Evolutionary conservation across 2,329 filamentous ascomycete species (phyloP).

Genomic region (Diaporthe sp.): DNA sequence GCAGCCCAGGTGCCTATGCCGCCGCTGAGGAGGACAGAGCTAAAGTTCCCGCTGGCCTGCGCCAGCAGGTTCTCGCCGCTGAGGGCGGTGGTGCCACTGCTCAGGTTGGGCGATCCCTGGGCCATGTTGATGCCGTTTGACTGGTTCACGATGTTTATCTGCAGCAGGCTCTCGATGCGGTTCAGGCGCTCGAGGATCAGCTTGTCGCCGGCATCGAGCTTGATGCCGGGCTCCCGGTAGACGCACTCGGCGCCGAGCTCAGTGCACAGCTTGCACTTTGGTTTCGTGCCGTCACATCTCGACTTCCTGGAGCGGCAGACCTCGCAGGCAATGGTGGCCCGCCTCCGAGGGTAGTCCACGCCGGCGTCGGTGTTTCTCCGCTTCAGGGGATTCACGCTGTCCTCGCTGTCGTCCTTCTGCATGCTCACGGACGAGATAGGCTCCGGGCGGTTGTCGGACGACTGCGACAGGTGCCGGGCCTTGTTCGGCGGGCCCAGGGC

Average conservation of each 20-base stretch:
- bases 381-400: slow-evolving; percentile 71
- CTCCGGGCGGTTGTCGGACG: slow-evolving; percentile 63
- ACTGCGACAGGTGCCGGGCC: slow-evolving; percentile 67
- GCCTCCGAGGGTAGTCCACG: slow-evolving; percentile 73
- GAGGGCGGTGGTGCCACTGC: slow-evolving; percentile 70
- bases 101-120: slow-evolving; percentile 74
- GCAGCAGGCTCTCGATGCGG: slow-evolving; percentile 84
- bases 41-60: slow-evolving; percentile 59
- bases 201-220: slow-evolving; percentile 89
- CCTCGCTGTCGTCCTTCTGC: slow-evolving; percentile 63
- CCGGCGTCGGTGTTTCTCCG: slow-evolving; percentile 72
- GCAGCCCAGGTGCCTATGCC: slow-evolving; percentile 80
- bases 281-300: slow-evolving; percentile 82
- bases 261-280: slow-evolving; percentile 87
- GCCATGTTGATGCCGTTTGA: slow-evolving; percentile 67
- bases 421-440: slow-evolving; percentile 56
- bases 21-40: slow-evolving; percentile 70
- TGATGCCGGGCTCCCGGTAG: slow-evolving; percentile 88
- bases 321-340: slow-evolving; percentile 80
- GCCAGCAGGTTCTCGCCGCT: slow-evolving; percentile 70
- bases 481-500: slow-evolving; percentile 68
- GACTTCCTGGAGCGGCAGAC: slow-evolving; percentile 86
- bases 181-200: slow-evolving; percentile 84
- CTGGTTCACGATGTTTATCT: slow-evolving; percentile 72
- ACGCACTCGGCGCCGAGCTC: slow-evolving; percentile 81